phyloP scores from a whole-genome alignment of 2,329 filamentous ascomycete genomes.

The Salinomyces thailandicus region DNA sequence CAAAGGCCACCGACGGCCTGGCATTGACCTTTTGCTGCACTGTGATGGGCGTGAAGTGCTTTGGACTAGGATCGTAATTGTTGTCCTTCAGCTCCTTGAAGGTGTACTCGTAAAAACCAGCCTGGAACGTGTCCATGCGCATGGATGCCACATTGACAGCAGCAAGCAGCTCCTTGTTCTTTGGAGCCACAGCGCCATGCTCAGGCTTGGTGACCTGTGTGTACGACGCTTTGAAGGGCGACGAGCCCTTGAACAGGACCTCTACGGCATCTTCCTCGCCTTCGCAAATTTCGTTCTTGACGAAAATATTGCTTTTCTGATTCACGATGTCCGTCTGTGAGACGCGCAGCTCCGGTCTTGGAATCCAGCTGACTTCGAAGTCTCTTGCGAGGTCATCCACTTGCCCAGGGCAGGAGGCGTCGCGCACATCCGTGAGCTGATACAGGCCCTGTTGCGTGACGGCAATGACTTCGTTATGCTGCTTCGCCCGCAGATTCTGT shows the following conservation, averaged over 20 bases:
- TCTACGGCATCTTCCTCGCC: constrained; percentile 87
- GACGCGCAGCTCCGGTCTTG: constrained; percentile 58
- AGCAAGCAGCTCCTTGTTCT: constrained; percentile 63
- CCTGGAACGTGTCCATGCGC: constrained; percentile 72
- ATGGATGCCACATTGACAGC: constrained; percentile 67
- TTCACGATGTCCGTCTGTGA: constrained; percentile 54
- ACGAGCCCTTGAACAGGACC: constrained; percentile 62
- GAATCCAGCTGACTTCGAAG: constrained; percentile 79
- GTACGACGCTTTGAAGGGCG: constrained; percentile 77
- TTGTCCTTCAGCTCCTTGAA: constrained; percentile 76
- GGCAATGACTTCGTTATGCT: constrained; percentile 23
- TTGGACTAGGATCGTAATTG: constrained; percentile 67
- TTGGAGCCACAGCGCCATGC: constrained; percentile 52
- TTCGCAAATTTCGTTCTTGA: constrained; percentile 81
- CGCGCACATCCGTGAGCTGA: constrained; percentile 65
- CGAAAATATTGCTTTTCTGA: constrained; percentile 43
- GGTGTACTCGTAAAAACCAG: constrained; percentile 76
- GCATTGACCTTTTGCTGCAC: constrained; percentile 77
- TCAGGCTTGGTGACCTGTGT: constrained; percentile 62
- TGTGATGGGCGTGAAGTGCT: constrained; percentile 53
- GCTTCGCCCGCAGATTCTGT: constrained; percentile 32
- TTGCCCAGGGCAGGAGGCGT: constrained; percentile 70
- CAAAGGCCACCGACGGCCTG: constrained; percentile 71
- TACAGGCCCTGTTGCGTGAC: constrained; percentile 51
- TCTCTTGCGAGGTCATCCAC: constrained; percentile 62